A percentile compares a stretch with the other conserved stretches of the same genome.
Evolutionary conservation across 2,329 filamentous ascomycete genomes (phyloP).

Genomic region (Botryotinia narcissicola): DNA sequence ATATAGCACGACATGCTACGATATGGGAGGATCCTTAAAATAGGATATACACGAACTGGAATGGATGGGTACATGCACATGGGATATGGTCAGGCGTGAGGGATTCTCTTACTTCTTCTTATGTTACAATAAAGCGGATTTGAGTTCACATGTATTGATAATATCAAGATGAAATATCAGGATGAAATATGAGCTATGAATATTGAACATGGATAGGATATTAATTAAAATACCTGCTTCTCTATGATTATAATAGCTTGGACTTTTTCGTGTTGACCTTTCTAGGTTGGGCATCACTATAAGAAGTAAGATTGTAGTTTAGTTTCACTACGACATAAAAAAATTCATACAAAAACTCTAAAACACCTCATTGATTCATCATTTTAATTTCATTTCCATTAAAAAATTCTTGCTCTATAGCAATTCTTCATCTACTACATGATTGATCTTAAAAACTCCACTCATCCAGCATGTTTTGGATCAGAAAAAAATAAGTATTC

Average conservation of each 20-base stretch:
- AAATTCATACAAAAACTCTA: neutral
- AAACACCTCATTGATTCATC: neutral
- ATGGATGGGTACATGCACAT: neutral
- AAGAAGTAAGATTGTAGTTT: neutral
- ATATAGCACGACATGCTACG: neutral
- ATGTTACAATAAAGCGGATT: neutral
- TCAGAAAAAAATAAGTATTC: constrained; percentile 12
- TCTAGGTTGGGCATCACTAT: neutral
- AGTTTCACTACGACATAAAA: neutral
- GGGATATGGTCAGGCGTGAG: neutral
- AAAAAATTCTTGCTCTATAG: constrained; percentile 17
- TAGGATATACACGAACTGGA: neutral
- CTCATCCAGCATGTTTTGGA: constrained; percentile 6
- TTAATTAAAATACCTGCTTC: neutral
- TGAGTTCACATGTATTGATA: neutral
- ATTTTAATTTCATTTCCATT: constrained; percentile 15
- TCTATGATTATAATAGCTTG: neutral
- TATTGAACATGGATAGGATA: neutral
- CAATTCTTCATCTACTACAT: constrained; percentile 11
- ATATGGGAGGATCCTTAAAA: neutral
- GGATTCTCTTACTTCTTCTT: neutral
- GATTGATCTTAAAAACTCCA: constrained; percentile 18
- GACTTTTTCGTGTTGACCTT: no score
- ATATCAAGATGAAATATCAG: constrained; percentile 2
- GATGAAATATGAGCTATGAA: neutral